Base-by-base conservation (phyloP, 345 rosid species). In the Salix caprea region DNA sequence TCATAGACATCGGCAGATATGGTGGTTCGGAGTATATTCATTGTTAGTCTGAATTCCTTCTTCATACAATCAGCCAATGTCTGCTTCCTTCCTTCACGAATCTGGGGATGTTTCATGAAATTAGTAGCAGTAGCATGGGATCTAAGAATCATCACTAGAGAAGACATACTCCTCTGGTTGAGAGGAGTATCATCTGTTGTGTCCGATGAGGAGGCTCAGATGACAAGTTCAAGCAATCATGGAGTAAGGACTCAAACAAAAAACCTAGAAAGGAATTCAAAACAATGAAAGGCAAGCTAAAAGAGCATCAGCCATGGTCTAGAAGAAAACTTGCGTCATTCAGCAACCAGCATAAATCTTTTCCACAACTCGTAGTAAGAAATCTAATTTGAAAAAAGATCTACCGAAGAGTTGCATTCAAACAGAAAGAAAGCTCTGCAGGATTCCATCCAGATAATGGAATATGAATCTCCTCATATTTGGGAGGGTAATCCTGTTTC, bases 71-170 rank as follows among this genome's bases (percentile, higher is more conserved):
- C 92, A 42, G 85, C 46, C 42, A 93, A 82, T 9, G 88, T 85
- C 74, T 90, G 92, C 52, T 89, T 85, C 78, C 93, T 88, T 82
- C 93, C 99, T 84, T 96, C 94, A 8, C 91, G 99, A 36, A 96
- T 86, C 99, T 93, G 88, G 66, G 68, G 19, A 78, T 39, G 7
- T 67, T 66, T 40, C 1, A 14, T 48, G 36, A 74, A 30, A 28
- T 52, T 30, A 23, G 6, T 71, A 4, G 74, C 30, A 52, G 52
- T 16, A 42, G 39, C 28, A 7, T 18, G 8, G 36, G 40, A 56
- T 37, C 78, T 26, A 16, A 69, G 6, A 58, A 62, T n/a, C 1
- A 37, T 16, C 26, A 18, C 30, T n/a, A 42, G 4, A 23, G 36
- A 50, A 18, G 52, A 7, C 13, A 36, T 36, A 36, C 37, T 36